Evolutionary conservation across 495 filamentous ascomycete genomes (phyloP).

Genomic region (Penicillium ochrochloron): DNA sequence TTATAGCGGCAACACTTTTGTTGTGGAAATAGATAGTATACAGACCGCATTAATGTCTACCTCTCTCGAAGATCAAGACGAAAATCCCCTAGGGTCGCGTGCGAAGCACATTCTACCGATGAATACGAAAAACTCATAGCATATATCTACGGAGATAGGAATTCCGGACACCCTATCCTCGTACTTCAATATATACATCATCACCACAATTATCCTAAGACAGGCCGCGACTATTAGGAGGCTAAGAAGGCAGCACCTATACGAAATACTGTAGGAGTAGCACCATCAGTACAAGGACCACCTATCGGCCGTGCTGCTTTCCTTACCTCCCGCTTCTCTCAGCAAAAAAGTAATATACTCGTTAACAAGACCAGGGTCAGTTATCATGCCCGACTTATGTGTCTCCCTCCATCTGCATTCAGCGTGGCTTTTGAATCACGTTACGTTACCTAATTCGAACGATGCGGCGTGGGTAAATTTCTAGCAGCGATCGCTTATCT

Average conservation of each 20-base stretch:
- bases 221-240: constrained; percentile 17
- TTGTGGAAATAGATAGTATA: constrained; percentile 9
- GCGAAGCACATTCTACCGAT: constrained; percentile 16
- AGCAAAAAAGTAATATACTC: constrained; percentile 26
- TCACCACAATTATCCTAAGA: constrained; percentile 19
- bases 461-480: constrained; percentile 19
- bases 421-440: constrained; percentile 19
- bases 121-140: constrained; percentile 10
- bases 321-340: constrained; percentile 24
- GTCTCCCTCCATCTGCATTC: constrained; percentile 22
- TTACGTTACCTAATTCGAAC: constrained; percentile 4
- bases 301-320: constrained; percentile 21
- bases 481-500: constrained; percentile 27
- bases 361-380: constrained; percentile 19
- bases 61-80: constrained; percentile 16
- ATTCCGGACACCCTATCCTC: not conserved
- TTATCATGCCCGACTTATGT: constrained; percentile 25
- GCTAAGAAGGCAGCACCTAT: constrained; percentile 9
- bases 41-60: constrained; percentile 18
- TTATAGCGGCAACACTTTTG: constrained; percentile 18
- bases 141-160: not conserved
- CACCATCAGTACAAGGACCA: constrained; percentile 20
- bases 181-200: constrained; percentile 18
- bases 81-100: constrained; percentile 1
- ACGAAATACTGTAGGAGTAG: constrained; percentile 2